Conservation (phyloP, 768 basidiomycete species). For the Leccinum fibrillosum region DNA sequence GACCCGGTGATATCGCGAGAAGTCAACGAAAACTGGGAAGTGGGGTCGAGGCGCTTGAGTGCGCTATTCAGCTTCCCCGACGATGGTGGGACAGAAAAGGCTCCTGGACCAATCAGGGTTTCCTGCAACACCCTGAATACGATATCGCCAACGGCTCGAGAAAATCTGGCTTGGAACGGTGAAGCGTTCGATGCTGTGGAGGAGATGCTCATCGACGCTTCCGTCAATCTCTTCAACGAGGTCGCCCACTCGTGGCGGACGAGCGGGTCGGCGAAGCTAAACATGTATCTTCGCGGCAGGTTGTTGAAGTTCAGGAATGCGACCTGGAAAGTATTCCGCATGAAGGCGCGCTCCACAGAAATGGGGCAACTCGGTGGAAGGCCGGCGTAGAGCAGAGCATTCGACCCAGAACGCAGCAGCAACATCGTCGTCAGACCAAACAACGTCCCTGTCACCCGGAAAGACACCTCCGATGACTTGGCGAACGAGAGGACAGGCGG, state of each 20-base stretch:
- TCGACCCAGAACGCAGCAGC: slow-evolving; percentile 79
- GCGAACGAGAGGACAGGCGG: slow-evolving; percentile 80
- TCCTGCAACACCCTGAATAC: slow-evolving; percentile 85
- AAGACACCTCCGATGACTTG: slow-evolving; percentile 77
- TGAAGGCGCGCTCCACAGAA: slow-evolving; percentile 87
- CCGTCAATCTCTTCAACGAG: slow-evolving; percentile 65
- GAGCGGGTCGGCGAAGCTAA: slow-evolving; percentile 81
- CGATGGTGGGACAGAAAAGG: slow-evolving; percentile 16
- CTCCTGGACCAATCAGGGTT: slow-evolving; percentile 55
- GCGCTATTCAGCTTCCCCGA: slow-evolving; percentile 33
- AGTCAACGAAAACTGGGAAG: slow-evolving; percentile 24
- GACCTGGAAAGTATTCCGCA: slow-evolving; percentile 95
- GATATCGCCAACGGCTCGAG: slow-evolving; percentile 67
- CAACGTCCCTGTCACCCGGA: slow-evolving; percentile 83
- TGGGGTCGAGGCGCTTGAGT: slow-evolving; percentile 31
- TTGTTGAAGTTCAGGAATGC: slow-evolving; percentile 72
- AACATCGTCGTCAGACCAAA: slow-evolving; percentile 82
- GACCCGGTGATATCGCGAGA: slow-evolving; percentile 24
- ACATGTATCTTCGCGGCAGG: slow-evolving; percentile 86
- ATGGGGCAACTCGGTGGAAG: slow-evolving; percentile 77
- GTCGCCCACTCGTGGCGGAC: slow-evolving; percentile 73
- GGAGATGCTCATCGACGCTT: slow-evolving; percentile 36
- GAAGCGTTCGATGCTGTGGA: slow-evolving; percentile 30
- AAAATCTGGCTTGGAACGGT: slow-evolving; percentile 43
- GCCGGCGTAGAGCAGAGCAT: slow-evolving; percentile 79